Evolutionary conservation across 1,139 yeast genomes (phyloP).

Genomic region (Ogataea hybrid): DNA sequence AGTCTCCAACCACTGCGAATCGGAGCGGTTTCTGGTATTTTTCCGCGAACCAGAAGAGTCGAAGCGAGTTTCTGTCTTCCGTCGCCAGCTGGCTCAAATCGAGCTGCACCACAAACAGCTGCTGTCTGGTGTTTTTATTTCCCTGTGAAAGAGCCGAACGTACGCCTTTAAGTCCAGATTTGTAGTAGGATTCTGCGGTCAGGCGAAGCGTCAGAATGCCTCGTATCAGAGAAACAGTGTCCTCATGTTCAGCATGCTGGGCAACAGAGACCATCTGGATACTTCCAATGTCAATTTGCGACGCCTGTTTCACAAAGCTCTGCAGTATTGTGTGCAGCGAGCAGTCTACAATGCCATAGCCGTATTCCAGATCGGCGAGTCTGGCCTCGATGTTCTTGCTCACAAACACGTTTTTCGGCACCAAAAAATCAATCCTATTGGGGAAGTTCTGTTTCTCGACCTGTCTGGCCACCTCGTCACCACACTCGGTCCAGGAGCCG

Average conservation of each 20-base stretch:
- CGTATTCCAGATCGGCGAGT: constrained; percentile 1
- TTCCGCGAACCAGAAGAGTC: constrained; percentile 40
- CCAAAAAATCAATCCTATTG: constrained; percentile 23
- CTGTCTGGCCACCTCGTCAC: neutral
- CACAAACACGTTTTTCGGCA: constrained; percentile 10
- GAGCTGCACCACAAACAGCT: constrained; percentile 24
- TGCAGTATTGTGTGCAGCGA: constrained; percentile 8
- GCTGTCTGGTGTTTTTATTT: constrained; percentile 20
- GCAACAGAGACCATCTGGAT: constrained; percentile 12
- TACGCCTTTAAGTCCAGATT: constrained; percentile 35
- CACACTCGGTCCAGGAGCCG: constrained; percentile 10
- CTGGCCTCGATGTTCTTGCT: constrained; percentile 1
- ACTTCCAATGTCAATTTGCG: neutral
- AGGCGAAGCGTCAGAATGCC: constrained; percentile 34
- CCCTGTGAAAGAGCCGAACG: constrained; percentile 24
- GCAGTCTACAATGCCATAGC: constrained; percentile 5
- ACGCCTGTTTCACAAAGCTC: constrained; percentile 3
- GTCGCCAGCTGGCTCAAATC: constrained; percentile 15
- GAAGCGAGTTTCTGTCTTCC: constrained; percentile 29
- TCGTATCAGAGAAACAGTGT: constrained; percentile 31
- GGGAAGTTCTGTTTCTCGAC: constrained; percentile 26
- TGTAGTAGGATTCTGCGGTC: constrained; percentile 31
- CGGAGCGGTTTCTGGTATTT: constrained; percentile 18
- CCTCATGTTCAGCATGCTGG: constrained; percentile 32
- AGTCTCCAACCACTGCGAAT: constrained; percentile 3